These are phyloP conservation scores for Ophiobolus disseminans DNA, from an alignment of 2,329 filamentous ascomycete species.

Conservation along the genomic window DNA sequence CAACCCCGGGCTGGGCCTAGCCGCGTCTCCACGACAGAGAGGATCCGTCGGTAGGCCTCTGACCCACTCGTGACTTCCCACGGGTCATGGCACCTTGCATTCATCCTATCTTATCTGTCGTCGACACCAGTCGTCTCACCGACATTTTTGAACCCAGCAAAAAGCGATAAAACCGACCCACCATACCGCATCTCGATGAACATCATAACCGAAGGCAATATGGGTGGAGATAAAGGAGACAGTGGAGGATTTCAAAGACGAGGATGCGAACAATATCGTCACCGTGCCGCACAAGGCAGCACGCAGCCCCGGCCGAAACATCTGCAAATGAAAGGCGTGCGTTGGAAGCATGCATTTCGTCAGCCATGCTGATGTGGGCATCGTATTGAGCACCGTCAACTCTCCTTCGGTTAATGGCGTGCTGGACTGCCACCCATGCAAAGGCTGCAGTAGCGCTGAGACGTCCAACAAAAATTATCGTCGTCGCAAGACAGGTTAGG, in stretches of 20 bases:
- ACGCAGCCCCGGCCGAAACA: conserved; percentile 14
- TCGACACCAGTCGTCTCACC: conserved; percentile 18
- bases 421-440: conserved; percentile 4
- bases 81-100: not conserved
- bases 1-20: not conserved
- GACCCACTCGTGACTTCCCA: conserved; percentile 7
- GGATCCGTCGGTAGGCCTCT: not conserved
- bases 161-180: conserved; percentile 7
- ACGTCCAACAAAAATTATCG: conserved; percentile 1
- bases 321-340: conserved; percentile 15
- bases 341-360: conserved; percentile 7
- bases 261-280: conserved; percentile 4
- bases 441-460: conserved; percentile 7
- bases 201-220: conserved; percentile 20
- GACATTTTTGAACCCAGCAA: conserved; percentile 27
- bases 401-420: not conserved
- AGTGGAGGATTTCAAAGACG: not conserved
- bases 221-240: conserved; percentile 15
- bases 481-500: not conserved
- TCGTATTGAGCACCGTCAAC: conserved; percentile 3
- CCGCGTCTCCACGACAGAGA: conserved; percentile 2
- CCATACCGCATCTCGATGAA: not conserved
- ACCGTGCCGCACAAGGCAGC: conserved; percentile 12
- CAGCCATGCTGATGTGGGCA: conserved; percentile 13
- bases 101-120: not conserved